Evolutionary conservation across 805 yeast species (phyloP), one percentile per base, ranked within the genome.

Genomic region (Pichia deserticola): DNA sequence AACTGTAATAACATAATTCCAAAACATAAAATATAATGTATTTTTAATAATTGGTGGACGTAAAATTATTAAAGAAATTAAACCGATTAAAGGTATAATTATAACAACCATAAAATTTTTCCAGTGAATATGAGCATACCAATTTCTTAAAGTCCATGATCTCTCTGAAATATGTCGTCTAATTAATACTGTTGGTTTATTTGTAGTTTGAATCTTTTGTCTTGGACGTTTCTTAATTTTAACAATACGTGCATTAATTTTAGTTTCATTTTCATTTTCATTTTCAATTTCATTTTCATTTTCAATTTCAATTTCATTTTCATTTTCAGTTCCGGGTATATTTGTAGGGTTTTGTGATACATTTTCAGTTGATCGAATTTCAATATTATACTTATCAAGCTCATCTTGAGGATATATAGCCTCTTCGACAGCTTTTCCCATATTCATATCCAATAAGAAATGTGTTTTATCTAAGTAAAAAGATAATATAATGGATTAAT

Each of bases 111-210:
- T 64, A 44, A 82, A 66, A 61, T 86, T 83, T 56, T 80, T 70
- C 95, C 95, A 87, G 66, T 84, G 84, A 54, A 87, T 71, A 67
- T 85, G 87, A 56, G 79, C 67, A 63, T 81, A 72, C 82, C 89
- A 84, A 68, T 86, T 86, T 58, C 75, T 55, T 54, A 78, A 63
- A n/a, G 90, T 84, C 82, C 86, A 81, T 7, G 89, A 85, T 67
- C 83, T 74, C 61, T 86, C 90, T 32, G 84, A 74, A 46, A 84
- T 80, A 64, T 82, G 89, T 25, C 67, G 50, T 41, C 69, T 51
- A 4, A 66, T 15, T 27, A 47, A 32, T 5, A 44, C 44, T 4
- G 60, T 46, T 3, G 55, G 35, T 1, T 52, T 54, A 36, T 51
- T 55, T 38, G 52, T 44, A 5, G 52, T 56, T 38, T 59, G 61